These are phyloP conservation scores for Elsinoe ampelina DNA, from an alignment of 2,329 filamentous ascomycete genomes.

Conservation along the genomic window DNA sequence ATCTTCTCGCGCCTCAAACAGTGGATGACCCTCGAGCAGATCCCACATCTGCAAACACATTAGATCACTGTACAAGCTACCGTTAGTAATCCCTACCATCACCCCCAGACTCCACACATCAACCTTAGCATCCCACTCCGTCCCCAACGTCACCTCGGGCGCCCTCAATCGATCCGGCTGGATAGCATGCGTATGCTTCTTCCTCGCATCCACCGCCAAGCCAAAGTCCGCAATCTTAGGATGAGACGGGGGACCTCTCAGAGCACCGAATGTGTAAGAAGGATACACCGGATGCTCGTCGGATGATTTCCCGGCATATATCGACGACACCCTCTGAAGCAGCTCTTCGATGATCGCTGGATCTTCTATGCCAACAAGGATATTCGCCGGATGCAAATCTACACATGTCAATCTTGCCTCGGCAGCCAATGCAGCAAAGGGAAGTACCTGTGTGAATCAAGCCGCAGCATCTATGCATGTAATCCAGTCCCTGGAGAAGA, in stretches of 20 bases:
- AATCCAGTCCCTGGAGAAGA: background rate
- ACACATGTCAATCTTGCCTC: background rate
- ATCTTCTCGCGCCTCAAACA: background rate
- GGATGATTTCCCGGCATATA: too few species aligned
- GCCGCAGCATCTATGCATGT: background rate
- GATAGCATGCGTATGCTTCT: slow-evolving; percentile 5
- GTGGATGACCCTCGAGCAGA: background rate
- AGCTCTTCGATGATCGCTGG: background rate
- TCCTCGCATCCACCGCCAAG: background rate
- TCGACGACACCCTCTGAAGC: background rate
- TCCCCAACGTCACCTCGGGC: slow-evolving; percentile 14
- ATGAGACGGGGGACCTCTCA: background rate
- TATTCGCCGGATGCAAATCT: slow-evolving; percentile 6
- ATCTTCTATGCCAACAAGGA: background rate
- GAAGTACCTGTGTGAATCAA: background rate
- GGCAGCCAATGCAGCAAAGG: background rate
- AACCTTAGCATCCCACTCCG: slow-evolving; percentile 10
- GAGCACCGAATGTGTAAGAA: background rate
- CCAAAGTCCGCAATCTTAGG: slow-evolving; percentile 12
- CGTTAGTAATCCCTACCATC: background rate
- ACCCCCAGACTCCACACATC: slow-evolving; percentile 14
- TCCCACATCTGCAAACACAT: background rate
- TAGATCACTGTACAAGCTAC: background rate
- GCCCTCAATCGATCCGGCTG: slow-evolving; percentile 13
- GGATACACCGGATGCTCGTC: background rate